These are phyloP conservation scores for Talaromyces atroroseus DNA, from an alignment of 2,329 filamentous ascomycete genomes.

Conservation along the genomic window DNA sequence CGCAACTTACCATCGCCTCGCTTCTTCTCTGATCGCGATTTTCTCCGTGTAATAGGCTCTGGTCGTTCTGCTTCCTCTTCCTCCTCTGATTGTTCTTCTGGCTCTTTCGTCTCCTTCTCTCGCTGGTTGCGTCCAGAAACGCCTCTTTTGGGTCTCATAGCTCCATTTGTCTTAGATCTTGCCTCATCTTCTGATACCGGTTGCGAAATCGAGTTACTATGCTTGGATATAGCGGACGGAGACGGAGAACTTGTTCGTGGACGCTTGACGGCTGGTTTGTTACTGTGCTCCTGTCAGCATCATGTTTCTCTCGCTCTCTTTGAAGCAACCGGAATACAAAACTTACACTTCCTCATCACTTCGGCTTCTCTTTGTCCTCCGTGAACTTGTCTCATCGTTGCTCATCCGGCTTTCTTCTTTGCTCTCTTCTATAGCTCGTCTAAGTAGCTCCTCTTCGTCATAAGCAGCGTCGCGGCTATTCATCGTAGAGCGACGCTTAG, in stretches of 20 bases:
- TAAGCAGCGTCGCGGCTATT: slow-evolving; percentile 94
- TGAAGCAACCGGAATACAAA: slow-evolving; percentile 8
- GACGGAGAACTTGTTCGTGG: slow-evolving; percentile 78
- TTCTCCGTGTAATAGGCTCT: slow-evolving; percentile 73
- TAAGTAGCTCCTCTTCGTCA: slow-evolving; percentile 85
- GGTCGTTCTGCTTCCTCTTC: slow-evolving; percentile 58
- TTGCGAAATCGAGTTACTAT: slow-evolving; percentile 40
- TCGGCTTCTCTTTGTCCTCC: slow-evolving; percentile 73
- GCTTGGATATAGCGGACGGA: slow-evolving; percentile 52
- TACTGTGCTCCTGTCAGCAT: slow-evolving; percentile 47
- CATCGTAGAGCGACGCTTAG: slow-evolving; percentile 92
- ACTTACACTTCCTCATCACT: slow-evolving; percentile 94
- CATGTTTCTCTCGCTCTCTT: slow-evolving; percentile 16
- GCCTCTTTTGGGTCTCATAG: slow-evolving; percentile 57
- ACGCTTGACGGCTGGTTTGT: slow-evolving; percentile 67
- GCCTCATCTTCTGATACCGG: slow-evolving; percentile 62
- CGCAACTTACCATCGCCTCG: slow-evolving; percentile 63
- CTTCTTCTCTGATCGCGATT: slow-evolving; percentile 74
- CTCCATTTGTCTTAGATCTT: slow-evolving; percentile 35
- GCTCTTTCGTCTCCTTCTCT: slow-evolving; percentile 44
- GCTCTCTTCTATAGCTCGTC: slow-evolving; percentile 89
- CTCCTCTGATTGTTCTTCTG: slow-evolving; percentile 48
- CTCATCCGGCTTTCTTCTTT: slow-evolving; percentile 64
- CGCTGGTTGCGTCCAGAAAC: slow-evolving; percentile 49
- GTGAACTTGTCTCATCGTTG: slow-evolving; percentile 49